Evolutionary conservation across 2,329 filamentous ascomycete species (phyloP), one percentile per base, ranked within the genome.

Genomic region (Cadophora luteo-olivacea): DNA sequence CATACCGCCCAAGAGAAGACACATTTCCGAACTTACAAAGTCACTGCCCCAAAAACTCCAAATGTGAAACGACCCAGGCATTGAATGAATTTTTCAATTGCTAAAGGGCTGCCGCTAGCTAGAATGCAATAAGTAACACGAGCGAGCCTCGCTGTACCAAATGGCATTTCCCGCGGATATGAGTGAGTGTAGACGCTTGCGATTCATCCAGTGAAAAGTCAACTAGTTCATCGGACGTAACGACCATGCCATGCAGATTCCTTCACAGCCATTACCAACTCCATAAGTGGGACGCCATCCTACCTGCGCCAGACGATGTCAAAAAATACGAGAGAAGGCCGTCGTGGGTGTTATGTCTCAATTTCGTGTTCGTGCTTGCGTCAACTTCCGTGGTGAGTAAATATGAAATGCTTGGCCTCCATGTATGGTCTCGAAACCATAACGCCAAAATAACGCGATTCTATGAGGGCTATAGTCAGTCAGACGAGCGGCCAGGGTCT

Each of bases 181-280:
- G 29, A 55, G 29, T 55, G 52, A 55, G 52, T 55, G 29, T 55
- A n/a, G 52, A 55, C 52, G 52, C 52, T 38, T 22, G 57, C 57
- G 22, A 60, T 25, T 60, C 57, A 60, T 45, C 57, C 57, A 60
- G 54, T 58, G 33, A 38, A 38, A 36, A 58, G 29, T 11, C 22
- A n/a, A 29, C 22, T 24, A 16, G 4, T n/a, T 8, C 33, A n/a
- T 38, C 55, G 4, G 19, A 36, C 4, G 33, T 58, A 41, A 60
- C 25, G 33, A 45, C 8, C 22, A 38, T n/a, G 61, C 61, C 32
- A 25, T 24, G 29, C 61, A 52, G 61, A 52, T 16, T 36, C 48
- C 60, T 24, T 38, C 32, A 9, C 16, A 32, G 16, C 45, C 29
- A 52, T 51, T 36, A 48, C 45, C 25, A 51, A 51, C 61, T 45